A percentile compares a stretch with the other conserved stretches of the same genome.
Evolutionary conservation across 164 flowering plant genomes (phyloP).

Genomic region (Cinnamomum chago): DNA sequence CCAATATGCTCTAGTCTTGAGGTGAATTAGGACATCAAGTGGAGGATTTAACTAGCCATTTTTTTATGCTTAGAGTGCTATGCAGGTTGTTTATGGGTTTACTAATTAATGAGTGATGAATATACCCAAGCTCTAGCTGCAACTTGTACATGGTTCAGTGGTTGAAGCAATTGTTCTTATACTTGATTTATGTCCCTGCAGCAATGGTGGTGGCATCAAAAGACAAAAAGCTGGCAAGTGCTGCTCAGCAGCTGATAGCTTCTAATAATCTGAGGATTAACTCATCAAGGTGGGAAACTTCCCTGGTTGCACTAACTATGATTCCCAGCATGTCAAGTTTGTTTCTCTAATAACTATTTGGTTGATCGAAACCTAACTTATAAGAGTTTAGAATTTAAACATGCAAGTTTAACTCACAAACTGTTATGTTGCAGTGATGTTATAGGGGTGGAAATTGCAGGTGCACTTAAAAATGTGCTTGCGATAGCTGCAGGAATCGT

Average conservation of each 20-base stretch:
- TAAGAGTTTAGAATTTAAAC: conserved; percentile 2
- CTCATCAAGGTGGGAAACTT: conserved; percentile 63
- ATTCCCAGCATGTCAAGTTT: not conserved
- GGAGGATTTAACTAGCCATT: conserved; percentile 1
- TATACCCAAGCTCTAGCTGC: not conserved
- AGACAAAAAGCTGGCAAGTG: conserved; percentile 76
- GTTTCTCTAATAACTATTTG: not conserved
- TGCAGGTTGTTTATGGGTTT: conserved; percentile 7
- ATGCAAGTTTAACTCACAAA: conserved; percentile 41
- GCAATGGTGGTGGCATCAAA: conserved; percentile 98
- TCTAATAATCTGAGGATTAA: conserved; percentile 75
- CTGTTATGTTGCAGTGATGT: conserved; percentile 86
- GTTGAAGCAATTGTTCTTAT: conserved; percentile 8
- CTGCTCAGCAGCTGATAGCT: conserved; percentile 87
- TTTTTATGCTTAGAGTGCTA: conserved; percentile 3
- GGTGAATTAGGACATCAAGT: not conserved
- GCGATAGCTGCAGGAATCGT: conserved; percentile 99
- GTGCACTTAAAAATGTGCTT: conserved; percentile 96
- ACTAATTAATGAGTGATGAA: not conserved
- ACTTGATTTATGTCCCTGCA: conserved; percentile 25
- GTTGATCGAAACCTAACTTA: not conserved
- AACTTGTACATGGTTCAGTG: conserved; percentile 7
- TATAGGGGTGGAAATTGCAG: conserved; percentile 98
- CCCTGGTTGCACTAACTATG: not conserved
- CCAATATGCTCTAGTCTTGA: not conserved